Conservation (phyloP, 2,329 filamentous ascomycete species). For the Ilyonectria destructans region DNA sequence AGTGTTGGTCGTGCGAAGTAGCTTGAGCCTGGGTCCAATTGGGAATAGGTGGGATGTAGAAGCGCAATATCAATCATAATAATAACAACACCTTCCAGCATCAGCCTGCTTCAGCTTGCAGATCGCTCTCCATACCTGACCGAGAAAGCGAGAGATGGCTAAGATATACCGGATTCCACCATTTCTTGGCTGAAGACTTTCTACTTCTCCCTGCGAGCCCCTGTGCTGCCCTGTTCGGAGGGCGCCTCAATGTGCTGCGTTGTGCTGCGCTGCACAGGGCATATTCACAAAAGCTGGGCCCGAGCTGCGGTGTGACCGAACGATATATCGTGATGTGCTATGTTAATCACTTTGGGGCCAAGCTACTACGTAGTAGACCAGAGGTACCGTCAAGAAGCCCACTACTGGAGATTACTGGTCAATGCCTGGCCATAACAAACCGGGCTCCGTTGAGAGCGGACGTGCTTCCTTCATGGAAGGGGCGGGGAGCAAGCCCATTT, state of each 20-base stretch:
- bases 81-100: conserved; percentile 17
- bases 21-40: conserved; percentile 9
- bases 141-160: neutral
- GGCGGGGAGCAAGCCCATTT: neutral
- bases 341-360: conserved; percentile 28
- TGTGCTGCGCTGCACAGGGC: conserved; percentile 20
- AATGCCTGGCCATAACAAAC: conserved; percentile 44
- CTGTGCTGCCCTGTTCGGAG: conserved; percentile 2
- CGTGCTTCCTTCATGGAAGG: neutral
- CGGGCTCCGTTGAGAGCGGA: conserved; percentile 4
- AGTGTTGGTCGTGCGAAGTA: conserved; percentile 5
- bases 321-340: conserved; percentile 25
- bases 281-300: conserved; percentile 20
- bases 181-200: conserved; percentile 1
- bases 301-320: conserved; percentile 36
- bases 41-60: conserved; percentile 9
- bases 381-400: conserved; percentile 40
- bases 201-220: conserved; percentile 7
- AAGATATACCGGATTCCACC: conserved; percentile 12
- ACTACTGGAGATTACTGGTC: conserved; percentile 48
- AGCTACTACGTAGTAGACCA: conserved; percentile 42
- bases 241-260: conserved; percentile 1
- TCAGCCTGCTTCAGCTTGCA: conserved; percentile 16
- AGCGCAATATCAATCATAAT: conserved; percentile 18
- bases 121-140: conserved; percentile 18